These are phyloP conservation scores for Pilatotrama ljubarskyi DNA, from an alignment of 768 basidiomycete genomes.

Conservation along the genomic window DNA sequence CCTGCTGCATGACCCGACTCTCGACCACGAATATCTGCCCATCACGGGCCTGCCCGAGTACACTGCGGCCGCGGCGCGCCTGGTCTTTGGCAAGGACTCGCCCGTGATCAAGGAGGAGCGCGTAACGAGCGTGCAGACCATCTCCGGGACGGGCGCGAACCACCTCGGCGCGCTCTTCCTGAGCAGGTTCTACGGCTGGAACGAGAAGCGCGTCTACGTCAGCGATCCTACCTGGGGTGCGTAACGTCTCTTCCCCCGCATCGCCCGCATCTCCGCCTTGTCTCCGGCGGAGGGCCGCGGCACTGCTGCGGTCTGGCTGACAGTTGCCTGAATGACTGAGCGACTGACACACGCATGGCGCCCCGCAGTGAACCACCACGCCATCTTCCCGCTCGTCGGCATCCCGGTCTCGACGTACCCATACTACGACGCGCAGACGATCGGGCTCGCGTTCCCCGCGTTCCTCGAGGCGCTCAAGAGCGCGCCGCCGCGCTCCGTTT, in stretches of 20 bases:
- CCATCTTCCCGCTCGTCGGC: conserved; percentile 89
- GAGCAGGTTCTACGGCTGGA: conserved; percentile 66
- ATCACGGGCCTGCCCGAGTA: conserved; percentile 87
- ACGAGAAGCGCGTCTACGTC: conserved; percentile 70
- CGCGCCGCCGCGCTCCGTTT: conserved; percentile 77
- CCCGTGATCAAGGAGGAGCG: conserved; percentile 69
- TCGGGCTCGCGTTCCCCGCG: conserved; percentile 79
- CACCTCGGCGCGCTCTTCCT: conserved; percentile 90
- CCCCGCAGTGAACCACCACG: conserved; percentile 80
- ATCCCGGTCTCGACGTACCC: conserved; percentile 85
- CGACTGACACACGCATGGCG: not conserved
- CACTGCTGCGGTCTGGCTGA: not conserved
- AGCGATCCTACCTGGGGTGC: conserved; percentile 95
- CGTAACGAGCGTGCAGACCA: conserved; percentile 84
- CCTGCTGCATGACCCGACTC: conserved; percentile 63
- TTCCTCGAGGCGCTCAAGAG: conserved; percentile 58
- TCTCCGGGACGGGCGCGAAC: conserved; percentile 96
- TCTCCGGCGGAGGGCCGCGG: not conserved
- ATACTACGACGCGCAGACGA: conserved; percentile 92
- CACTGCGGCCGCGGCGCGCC: conserved; percentile 75
- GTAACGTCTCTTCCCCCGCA: conserved; percentile 31
- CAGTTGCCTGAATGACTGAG: not conserved
- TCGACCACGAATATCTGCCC: conserved; percentile 92
- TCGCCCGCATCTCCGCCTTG: not conserved
- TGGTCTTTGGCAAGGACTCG: conserved; percentile 78